A percentile compares a stretch with the other conserved stretches of the same genome.
These are phyloP conservation scores for Mrakia frigida DNA, from an alignment of 768 basidiomycete genomes.

Conservation along the genomic window DNA sequence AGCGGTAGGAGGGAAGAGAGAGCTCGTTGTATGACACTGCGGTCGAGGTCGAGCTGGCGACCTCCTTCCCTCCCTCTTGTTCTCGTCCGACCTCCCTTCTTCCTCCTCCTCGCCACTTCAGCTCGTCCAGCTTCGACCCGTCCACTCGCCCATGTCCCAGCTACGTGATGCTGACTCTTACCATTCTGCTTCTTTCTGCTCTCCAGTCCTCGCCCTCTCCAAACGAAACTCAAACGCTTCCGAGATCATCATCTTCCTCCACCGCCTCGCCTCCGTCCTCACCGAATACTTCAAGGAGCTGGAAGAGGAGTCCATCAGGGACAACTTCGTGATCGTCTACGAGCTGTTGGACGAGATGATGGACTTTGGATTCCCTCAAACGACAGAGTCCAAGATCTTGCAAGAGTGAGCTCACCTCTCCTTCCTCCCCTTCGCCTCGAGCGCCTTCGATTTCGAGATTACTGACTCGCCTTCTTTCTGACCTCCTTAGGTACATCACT, in stretches of 20 bases:
- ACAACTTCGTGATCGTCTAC: constrained; percentile 99
- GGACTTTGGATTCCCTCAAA: constrained; percentile 99
- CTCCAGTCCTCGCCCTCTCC: constrained; percentile 82
- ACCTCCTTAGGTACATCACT: constrained; percentile 47
- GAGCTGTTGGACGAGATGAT: constrained; percentile 99
- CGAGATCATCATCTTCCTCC: constrained; percentile 93
- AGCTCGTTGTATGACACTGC: not conserved
- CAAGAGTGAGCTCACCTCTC: constrained; percentile 64
- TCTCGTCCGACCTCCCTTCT: not conserved
- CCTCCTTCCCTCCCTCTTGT: not conserved
- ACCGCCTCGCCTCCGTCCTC: constrained; percentile 69
- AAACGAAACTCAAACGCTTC: constrained; percentile 94
- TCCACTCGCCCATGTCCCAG: too few species aligned
- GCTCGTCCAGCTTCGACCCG: not conserved
- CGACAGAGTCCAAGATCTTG: constrained; percentile 99
- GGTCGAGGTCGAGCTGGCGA: not conserved
- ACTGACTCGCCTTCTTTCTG: constrained; percentile 48
- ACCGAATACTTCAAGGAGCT: constrained; percentile 99
- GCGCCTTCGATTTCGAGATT: not conserved
- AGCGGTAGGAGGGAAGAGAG: too few species aligned
- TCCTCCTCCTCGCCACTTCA: not conserved
- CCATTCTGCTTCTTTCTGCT: not conserved
- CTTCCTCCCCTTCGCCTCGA: not conserved
- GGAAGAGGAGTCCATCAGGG: constrained; percentile 96
- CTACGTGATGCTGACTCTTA: not conserved